Percentiles rank a stretch among this genome's conserved stretches.
phyloP scores from a whole-genome alignment of 2,329 filamentous ascomycete species.

The Cadophora sp. region DNA sequence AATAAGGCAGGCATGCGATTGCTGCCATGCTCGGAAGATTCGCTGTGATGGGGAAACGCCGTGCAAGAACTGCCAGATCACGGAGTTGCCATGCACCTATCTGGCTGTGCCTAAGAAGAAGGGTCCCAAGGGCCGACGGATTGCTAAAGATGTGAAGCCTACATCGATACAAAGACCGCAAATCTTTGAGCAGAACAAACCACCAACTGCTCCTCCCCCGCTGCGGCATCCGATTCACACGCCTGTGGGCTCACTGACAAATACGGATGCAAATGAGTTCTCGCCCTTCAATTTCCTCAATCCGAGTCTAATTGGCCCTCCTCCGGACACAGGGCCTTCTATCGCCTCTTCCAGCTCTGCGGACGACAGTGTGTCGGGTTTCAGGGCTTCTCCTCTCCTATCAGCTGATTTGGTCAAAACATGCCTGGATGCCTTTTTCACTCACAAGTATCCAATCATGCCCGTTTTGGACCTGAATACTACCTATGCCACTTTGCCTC shows the following conservation, averaged over 20 bases:
- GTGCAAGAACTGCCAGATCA: constrained; percentile 41
- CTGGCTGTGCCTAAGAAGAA: constrained; percentile 46
- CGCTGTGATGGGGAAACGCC: constrained; percentile 44
- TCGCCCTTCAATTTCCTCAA: constrained; percentile 7
- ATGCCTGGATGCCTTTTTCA: constrained; percentile 46
- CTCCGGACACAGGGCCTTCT: neutral
- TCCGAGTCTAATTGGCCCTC: neutral
- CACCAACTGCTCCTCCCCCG: neutral
- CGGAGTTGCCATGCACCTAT: constrained; percentile 41
- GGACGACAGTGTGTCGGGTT: neutral
- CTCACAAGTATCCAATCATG: constrained; percentile 47
- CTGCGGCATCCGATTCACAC: neutral
- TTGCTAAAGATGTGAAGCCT: constrained; percentile 12
- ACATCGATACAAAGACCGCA: neutral
- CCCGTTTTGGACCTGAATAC: constrained; percentile 43
- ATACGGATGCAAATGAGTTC: neutral
- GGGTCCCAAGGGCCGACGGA: constrained; percentile 39
- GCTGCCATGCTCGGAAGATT: constrained; percentile 44
- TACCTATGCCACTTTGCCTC: constrained; percentile 31
- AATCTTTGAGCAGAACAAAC: constrained; percentile 6
- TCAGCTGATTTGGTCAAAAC: constrained; percentile 32
- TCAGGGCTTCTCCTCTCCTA: constrained; percentile 20
- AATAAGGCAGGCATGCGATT: constrained; percentile 44
- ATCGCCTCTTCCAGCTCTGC: neutral
- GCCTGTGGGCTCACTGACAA: neutral